Base-by-base conservation (phyloP, 768 basidiomycete genomes). In the Pleurotus djamor region DNA sequence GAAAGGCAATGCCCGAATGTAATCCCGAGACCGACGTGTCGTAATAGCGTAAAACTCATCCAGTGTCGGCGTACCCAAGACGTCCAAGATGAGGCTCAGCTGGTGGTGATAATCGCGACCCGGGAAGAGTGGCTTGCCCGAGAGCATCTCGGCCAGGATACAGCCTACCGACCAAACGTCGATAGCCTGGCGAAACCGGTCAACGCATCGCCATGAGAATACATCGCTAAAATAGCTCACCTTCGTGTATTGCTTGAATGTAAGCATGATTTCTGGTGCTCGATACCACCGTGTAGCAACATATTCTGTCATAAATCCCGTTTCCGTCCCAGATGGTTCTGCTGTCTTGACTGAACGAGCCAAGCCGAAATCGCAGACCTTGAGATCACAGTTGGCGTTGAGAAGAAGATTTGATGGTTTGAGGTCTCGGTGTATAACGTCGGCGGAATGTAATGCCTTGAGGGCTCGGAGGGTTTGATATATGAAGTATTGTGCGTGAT, bases 231-330 rank as follows among this genome's bases (percentile, higher is more conserved):
- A 41, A 10, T 41, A 10, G 9, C n/a, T 9, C n/a, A 41, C 89
- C 36, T 84, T 83, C 4, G 94, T 95, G 71, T 98, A 98, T 76
- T 96, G 89, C 68, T 96, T 94, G 79, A 97, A 98, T 0, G 94
- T 96, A 37, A 98, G 82, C 96, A 98, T 98, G 61, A 98, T 92
- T 71, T 98, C 96, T 0, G 96, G 96, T 0, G 96, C 96, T 34
- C 96, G 87, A 70, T 98, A 98, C 96, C 96, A 98, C 68, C 96
- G 81, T 12, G 96, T 98, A 1, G 96, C 95, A 21, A 98, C 96
- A 65, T 98, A 98, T 83, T 96, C 93, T 6, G 90, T 92, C 84
- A 92, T 88, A 65, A 91, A 91, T 7, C 45, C 45, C 10, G 45
- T 47, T 17, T 47, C 45, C 0, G 87, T 91, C 68, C 88, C 88